Conservation (phyloP, 257 asterid genomes). For the Nicotiana knightiana region DNA sequence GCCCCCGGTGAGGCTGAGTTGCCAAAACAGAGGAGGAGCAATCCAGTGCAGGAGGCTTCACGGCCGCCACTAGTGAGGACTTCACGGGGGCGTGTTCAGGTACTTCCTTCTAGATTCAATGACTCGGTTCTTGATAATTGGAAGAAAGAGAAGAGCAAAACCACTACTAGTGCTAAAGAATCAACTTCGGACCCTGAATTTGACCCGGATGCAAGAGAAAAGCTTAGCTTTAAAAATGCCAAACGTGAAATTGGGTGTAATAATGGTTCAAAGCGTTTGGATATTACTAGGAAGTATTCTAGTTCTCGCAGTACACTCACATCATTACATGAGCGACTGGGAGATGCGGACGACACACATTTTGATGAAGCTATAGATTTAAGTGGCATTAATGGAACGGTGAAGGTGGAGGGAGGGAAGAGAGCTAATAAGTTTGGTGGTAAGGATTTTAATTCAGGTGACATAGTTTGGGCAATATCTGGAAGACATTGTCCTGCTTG, state of each 20-base stretch:
- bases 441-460: conserved; percentile 61
- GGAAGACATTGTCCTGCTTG: conserved; percentile 83
- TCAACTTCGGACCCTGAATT: conserved; percentile 61
- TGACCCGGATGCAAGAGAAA: conserved; percentile 35
- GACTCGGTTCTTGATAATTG: conserved; percentile 88
- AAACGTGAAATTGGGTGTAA: conserved; percentile 40
- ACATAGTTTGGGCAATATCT: conserved; percentile 89
- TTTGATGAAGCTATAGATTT: conserved; percentile 43
- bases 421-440: conserved; percentile 24
- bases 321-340: conserved; percentile 31
- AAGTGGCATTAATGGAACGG: conserved; percentile 37
- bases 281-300: conserved; percentile 29
- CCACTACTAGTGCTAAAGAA: conserved; percentile 30
- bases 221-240: conserved; percentile 31
- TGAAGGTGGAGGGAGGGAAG: conserved; percentile 21
- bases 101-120: conserved; percentile 83
- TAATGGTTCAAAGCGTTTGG: conserved; percentile 23
- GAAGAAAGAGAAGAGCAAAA: conserved; percentile 79
- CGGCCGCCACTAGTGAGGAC: conserved; percentile 91
- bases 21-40: conserved; percentile 10
- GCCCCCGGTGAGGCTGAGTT: conserved; percentile 21
- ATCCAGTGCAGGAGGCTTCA: conserved; percentile 37
- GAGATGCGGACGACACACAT: conserved; percentile 32
- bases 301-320: conserved; percentile 38
- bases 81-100: conserved; percentile 96